Conservation (phyloP, 257 asterid genomes). For the Capsicum baccatum region DNA sequence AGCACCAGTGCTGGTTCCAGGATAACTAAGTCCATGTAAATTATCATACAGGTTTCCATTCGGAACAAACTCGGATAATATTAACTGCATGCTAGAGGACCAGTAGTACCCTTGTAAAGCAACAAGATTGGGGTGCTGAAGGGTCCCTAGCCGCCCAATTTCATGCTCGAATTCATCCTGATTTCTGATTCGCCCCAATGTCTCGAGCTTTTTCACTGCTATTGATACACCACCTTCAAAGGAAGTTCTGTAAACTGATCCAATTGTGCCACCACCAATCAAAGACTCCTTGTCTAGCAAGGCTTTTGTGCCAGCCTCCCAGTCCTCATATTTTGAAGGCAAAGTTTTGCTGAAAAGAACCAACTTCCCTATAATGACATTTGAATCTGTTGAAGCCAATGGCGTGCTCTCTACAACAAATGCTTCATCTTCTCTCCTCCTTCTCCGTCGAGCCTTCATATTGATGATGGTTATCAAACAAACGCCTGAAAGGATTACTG, state of each 20-base stretch:
- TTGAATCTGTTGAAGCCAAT: constrained; percentile 75
- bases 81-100: constrained; percentile 85
- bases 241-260: constrained; percentile 76
- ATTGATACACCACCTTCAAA: constrained; percentile 77
- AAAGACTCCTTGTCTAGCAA: constrained; percentile 86
- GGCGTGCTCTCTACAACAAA: constrained; percentile 73
- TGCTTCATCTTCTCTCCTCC: constrained; percentile 58
- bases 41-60: constrained; percentile 81
- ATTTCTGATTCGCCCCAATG: constrained; percentile 74
- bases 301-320: constrained; percentile 95
- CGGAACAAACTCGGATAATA: constrained; percentile 66
- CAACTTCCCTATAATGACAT: constrained; percentile 77
- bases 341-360: constrained; percentile 81
- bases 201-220: constrained; percentile 87
- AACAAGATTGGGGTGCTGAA: constrained; percentile 75
- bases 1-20: constrained; percentile 68
- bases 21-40: constrained; percentile 65
- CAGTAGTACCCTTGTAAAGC: constrained; percentile 83
- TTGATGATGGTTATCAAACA: constrained; percentile 71
- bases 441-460: constrained; percentile 59
- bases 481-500: constrained; percentile 71
- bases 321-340: constrained; percentile 91
- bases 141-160: constrained; percentile 70
- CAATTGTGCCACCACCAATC: constrained; percentile 90
- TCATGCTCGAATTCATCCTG: constrained; percentile 95